These are phyloP conservation scores for Neurospora sp. DNA, from an alignment of 495 filamentous ascomycete genomes.

Conservation along the genomic window DNA sequence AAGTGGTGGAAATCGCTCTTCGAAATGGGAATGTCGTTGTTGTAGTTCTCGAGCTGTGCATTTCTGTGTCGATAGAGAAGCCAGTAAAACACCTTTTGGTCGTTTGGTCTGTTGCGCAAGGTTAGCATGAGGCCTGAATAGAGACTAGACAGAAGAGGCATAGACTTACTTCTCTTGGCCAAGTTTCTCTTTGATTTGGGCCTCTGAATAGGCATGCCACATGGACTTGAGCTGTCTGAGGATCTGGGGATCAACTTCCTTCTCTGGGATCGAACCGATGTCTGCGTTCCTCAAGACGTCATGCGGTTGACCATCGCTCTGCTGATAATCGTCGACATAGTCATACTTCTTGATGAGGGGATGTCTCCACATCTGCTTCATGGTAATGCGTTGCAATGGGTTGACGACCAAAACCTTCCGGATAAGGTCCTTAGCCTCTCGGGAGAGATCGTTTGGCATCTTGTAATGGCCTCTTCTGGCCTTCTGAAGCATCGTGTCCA, in stretches of 20 bases:
- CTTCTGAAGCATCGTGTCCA: constrained; percentile 50
- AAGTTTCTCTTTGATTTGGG: constrained; percentile 57
- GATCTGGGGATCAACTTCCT: constrained; percentile 66
- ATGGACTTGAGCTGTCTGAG: constrained; percentile 74
- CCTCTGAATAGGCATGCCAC: constrained; percentile 72
- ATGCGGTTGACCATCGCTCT: constrained; percentile 12
- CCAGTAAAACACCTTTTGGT: constrained; percentile 86
- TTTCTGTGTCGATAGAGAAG: constrained; percentile 71
- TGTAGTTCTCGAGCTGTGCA: constrained; percentile 74
- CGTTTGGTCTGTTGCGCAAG: constrained; percentile 50
- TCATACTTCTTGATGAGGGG: constrained; percentile 75
- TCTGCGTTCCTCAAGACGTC: constrained; percentile 16
- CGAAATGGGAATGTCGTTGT: constrained; percentile 62
- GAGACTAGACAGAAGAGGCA: constrained; percentile 2
- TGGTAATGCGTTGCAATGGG: constrained; percentile 64
- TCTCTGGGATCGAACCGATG: constrained; percentile 24
- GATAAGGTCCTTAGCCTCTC: constrained; percentile 72
- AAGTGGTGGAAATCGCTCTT: constrained; percentile 82
- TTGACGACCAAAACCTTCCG: constrained; percentile 59
- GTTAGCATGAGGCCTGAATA: constrained; percentile 13
- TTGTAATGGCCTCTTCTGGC: constrained; percentile 62
- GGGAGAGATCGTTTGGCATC: constrained; percentile 57
- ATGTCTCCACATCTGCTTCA: constrained; percentile 74
- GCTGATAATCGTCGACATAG: constrained; percentile 45
- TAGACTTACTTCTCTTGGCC: constrained; percentile 51